Evolutionary conservation across 257 asterid genomes (phyloP), one percentile per base, ranked within the genome.

Genomic region (Nicotiana sylvestris): DNA sequence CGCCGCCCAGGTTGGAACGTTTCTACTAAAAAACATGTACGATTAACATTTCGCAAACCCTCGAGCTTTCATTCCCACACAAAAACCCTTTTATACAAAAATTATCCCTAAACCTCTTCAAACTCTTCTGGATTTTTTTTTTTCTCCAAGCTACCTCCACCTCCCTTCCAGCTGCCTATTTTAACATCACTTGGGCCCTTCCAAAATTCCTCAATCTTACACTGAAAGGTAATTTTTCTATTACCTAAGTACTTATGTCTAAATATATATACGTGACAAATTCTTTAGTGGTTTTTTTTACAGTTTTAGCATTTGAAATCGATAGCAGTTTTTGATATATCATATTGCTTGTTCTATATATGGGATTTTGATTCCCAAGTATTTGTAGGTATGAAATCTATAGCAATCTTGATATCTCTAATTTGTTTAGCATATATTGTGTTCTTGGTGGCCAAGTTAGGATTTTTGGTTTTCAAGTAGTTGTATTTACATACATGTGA

Each of bases 111-210:
- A 64, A 62, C 79, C 21, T 17, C 60, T 49, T 49, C 37, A 46
- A 49, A 49, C 37, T 74, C 39, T 74, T 51, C 1, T 7, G 4
- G 39, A 35, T n/a, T n/a, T n/a, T n/a, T n/a, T n/a, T 68, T 81
- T 62, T 68, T 68, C 80, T 81, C 80, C 84, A 81, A 33, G 79
- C 69, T 61, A 57, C 78, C 78, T 43, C 78, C 5, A 55, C 60
- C 60, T 57, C 27, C 25, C 18, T 57, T 74, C 57, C 78, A 43
- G 35, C 62, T 5, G 39, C 39, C 61, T 74, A 33, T 21, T 81
- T 66, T 51, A n/a, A 57, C 32, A 33, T 53, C 15, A 30, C 39
- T 30, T n/a, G 33, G 3, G 3, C 16, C 67, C 67, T 70, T 33
- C 27, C 3, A 4, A 2, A 49, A 3, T 17, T 0, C 17, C 11